Evolutionary conservation across 371 early-diverging fungal species (phyloP).

Genomic region (Mortierella sp.): DNA sequence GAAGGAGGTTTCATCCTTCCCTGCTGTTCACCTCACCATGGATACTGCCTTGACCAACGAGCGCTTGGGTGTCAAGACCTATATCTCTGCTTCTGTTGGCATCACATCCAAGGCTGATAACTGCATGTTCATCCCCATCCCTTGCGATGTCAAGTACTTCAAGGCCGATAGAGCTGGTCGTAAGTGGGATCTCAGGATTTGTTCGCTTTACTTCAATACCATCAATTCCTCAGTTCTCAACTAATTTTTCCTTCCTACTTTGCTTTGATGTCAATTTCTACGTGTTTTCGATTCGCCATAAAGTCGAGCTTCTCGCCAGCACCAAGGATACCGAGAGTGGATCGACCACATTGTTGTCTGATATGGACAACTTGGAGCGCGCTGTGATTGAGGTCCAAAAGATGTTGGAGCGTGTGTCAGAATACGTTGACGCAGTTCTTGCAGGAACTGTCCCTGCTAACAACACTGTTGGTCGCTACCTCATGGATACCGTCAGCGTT

Average conservation of each 20-base stretch:
- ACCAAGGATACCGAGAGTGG: slow-evolving; percentile 69
- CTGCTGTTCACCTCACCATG: slow-evolving; percentile 89
- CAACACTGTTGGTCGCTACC: slow-evolving; percentile 89
- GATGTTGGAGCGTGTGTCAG: slow-evolving; percentile 88
- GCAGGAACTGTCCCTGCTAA: slow-evolving; percentile 79
- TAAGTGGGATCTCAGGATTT: slow-evolving; percentile 59
- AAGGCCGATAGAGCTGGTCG: slow-evolving; percentile 90
- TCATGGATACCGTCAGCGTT: slow-evolving; percentile 93
- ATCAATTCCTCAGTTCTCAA: not conserved
- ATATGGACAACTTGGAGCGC: slow-evolving; percentile 92
- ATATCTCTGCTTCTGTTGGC: slow-evolving; percentile 79
- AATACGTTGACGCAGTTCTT: slow-evolving; percentile 87
- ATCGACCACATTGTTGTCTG: slow-evolving; percentile 77
- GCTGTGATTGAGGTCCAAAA: slow-evolving; percentile 82
- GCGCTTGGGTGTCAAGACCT: slow-evolving; percentile 82
- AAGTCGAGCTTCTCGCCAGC: slow-evolving; percentile 82
- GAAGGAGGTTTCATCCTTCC: slow-evolving; percentile 83
- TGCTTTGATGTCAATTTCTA: not conserved
- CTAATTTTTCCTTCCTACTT: not conserved
- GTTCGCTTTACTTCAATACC: not conserved
- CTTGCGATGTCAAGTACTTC: slow-evolving; percentile 89
- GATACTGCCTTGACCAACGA: slow-evolving; percentile 84
- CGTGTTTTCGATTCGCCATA: slow-evolving; percentile 16
- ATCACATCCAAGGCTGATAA: slow-evolving; percentile 76
- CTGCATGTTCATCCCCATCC: slow-evolving; percentile 89